Percentiles rank a stretch among this genome's conserved stretches.
These are phyloP conservation scores for Diutina pseudorugosa DNA, from an alignment of 1,139 yeast species.

Conservation along the genomic window DNA sequence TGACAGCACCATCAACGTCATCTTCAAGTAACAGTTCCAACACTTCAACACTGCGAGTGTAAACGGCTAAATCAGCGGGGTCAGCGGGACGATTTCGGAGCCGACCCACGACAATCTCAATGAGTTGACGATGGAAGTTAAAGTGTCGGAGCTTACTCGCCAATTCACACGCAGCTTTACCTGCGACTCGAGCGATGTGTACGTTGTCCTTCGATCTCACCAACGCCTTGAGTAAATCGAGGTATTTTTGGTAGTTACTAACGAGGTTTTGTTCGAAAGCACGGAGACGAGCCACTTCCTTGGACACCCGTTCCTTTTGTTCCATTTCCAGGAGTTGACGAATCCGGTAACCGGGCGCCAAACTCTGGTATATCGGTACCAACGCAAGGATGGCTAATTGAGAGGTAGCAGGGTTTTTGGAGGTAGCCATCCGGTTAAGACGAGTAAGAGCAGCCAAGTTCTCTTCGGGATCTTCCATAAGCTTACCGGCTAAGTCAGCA, in stretches of 20 bases:
- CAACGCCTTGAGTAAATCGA: constrained; percentile 38
- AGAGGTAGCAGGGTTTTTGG: constrained; percentile 55
- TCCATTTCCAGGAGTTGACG: constrained; percentile 75
- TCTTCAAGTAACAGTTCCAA: constrained; percentile 53
- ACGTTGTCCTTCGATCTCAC: constrained; percentile 28
- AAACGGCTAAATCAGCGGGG: constrained; percentile 35
- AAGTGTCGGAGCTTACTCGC: constrained; percentile 55
- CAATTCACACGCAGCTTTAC: constrained; percentile 74
- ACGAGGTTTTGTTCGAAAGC: constrained; percentile 72
- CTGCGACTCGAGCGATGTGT: constrained; percentile 43
- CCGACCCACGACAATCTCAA: constrained; percentile 55
- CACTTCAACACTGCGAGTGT: constrained; percentile 48
- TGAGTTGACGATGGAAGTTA: constrained; percentile 65
- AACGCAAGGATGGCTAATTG: constrained; percentile 69
- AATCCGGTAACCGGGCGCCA: constrained; percentile 82
- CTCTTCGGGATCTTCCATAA: constrained; percentile 88
- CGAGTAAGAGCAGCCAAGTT: constrained; percentile 55
- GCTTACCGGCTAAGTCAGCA: constrained; percentile 65
- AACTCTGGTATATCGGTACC: constrained; percentile 71
- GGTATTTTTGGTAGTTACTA: constrained; percentile 54
- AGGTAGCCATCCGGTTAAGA: constrained; percentile 58
- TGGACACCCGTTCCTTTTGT: constrained; percentile 68
- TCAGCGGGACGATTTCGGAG: constrained; percentile 42
- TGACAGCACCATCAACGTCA: constrained; percentile 70
- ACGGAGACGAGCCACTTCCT: constrained; percentile 67